Conservation (phyloP, 2,329 filamentous ascomycete species). For the Apiospora sp. region DNA sequence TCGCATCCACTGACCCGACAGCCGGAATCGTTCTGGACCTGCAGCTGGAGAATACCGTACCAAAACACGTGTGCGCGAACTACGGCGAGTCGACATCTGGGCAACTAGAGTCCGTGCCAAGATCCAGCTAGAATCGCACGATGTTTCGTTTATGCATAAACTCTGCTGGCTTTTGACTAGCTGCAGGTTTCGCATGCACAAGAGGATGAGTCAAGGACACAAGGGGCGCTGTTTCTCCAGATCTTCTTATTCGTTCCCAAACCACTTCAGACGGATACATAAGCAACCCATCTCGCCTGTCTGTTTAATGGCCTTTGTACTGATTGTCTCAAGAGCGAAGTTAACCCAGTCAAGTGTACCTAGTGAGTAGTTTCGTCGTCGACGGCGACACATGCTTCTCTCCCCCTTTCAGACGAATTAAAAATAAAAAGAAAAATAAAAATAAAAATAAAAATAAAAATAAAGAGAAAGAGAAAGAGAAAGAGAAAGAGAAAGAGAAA, state of each 20-base stretch:
- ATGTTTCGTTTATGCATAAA: background rate
- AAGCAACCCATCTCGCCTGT: background rate
- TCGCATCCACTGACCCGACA: no score
- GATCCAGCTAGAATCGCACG: background rate
- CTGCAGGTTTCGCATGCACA: background rate
- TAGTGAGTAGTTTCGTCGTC: no score
- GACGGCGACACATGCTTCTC: background rate
- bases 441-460: background rate
- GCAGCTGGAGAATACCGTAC: no score
- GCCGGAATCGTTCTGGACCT: no score
- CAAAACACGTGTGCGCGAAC: no score
- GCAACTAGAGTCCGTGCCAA: background rate
- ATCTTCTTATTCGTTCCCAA: background rate
- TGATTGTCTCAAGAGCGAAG: no score
- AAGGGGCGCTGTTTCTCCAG: background rate
- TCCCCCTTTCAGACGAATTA: background rate
- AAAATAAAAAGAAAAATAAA: background rate
- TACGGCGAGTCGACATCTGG: background rate
- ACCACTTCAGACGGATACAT: background rate
- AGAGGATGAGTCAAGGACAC: background rate
- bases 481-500: background rate
- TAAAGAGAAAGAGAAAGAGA: background rate
- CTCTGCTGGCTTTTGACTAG: background rate
- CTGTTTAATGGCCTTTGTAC: background rate
- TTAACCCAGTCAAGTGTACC: no score